phyloP scores from a whole-genome alignment of 176 grass and related monocot species.

The Oryza meyeriana region DNA sequence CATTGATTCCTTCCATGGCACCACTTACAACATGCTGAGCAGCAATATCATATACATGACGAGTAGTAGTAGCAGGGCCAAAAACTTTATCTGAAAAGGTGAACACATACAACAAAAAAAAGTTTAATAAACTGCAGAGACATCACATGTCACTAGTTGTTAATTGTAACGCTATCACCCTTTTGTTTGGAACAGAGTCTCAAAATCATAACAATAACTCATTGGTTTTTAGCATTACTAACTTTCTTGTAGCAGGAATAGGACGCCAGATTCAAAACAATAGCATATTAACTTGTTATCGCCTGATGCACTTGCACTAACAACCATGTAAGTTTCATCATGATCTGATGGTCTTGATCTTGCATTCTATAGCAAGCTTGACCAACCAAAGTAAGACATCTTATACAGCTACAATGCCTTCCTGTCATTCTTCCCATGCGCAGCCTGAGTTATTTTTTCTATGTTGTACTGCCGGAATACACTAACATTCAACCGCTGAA shows the following conservation, averaged over 20 bases:
- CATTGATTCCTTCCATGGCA: conserved; percentile 99
- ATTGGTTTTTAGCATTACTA: neutral
- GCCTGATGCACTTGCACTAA: neutral
- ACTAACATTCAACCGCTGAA: neutral
- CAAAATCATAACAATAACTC: neutral
- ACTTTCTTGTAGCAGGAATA: neutral
- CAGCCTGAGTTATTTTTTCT: neutral
- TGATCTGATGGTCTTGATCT: neutral
- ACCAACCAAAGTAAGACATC: neutral
- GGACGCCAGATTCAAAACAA: conserved; percentile 11
- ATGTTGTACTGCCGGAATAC: neutral
- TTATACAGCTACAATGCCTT: neutral
- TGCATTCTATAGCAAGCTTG: neutral
- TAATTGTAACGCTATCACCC: neutral
- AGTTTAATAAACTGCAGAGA: conserved; percentile 11
- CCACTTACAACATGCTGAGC: conserved; percentile 95
- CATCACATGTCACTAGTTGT: neutral
- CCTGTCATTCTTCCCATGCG: neutral
- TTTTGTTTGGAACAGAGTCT: neutral
- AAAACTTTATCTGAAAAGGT: conserved; percentile 86
- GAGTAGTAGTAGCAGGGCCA: conserved; percentile 93
- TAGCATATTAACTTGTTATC: neutral
- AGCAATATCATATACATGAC: conserved; percentile 83
- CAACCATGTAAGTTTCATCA: neutral
- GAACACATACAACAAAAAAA: conserved; percentile 4